Conservation (phyloP, 2,329 filamentous ascomycete genomes). For the Chaetomium olivaceum region DNA sequence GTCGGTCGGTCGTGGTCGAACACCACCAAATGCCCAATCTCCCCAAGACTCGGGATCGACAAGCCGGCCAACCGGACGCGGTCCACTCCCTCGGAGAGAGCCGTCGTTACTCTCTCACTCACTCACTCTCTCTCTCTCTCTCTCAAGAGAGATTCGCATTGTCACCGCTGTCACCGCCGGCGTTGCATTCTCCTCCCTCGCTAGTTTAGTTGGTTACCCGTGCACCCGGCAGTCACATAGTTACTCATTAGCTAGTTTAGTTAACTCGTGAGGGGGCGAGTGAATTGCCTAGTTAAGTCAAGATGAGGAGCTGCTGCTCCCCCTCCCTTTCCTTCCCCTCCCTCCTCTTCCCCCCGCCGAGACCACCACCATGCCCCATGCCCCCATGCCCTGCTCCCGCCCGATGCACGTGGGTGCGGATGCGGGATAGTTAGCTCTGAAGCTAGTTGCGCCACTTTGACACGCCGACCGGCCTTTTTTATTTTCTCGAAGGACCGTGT, state of each 20-base stretch:
- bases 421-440: background rate
- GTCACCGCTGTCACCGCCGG: background rate
- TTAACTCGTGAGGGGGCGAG: too few species aligned
- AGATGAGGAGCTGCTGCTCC: background rate
- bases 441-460: background rate
- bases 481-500: background rate
- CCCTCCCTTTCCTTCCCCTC: too few species aligned
- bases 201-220: background rate
- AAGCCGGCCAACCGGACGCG: background rate
- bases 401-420: background rate
- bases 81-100: background rate
- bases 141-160: background rate
- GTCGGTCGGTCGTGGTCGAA: background rate
- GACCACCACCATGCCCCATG: background rate
- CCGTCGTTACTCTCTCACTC: too few species aligned
- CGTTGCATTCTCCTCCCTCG: background rate
- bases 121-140: background rate
- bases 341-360: background rate
- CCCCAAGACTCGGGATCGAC: background rate
- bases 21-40: background rate
- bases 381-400: too few species aligned
- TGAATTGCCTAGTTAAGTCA: background rate
- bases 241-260: too few species aligned
- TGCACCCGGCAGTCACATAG: too few species aligned
- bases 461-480: background rate